Evolutionary conservation across 805 yeast genomes (phyloP).

Genomic region (Kuraishia hungarica): DNA sequence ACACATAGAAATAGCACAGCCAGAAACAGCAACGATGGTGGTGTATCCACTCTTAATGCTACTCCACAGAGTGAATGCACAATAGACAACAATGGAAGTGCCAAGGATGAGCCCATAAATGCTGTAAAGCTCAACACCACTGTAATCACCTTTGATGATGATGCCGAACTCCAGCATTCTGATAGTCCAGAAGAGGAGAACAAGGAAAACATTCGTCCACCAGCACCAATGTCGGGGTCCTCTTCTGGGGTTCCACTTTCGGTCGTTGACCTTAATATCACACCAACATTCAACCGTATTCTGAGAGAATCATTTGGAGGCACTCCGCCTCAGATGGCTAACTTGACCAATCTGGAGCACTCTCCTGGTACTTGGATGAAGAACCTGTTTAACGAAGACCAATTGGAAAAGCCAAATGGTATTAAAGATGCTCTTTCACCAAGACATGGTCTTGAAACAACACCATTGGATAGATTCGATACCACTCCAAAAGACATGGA

Average conservation of each 20-base stretch:
- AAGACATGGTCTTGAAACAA: background rate
- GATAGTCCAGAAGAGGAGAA: slow-evolving; percentile 10
- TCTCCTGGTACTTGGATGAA: slow-evolving; percentile 18
- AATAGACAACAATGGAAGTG: background rate
- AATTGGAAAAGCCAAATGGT: slow-evolving; percentile 12
- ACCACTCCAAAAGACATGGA: slow-evolving; percentile 4
- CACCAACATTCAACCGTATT: slow-evolving; percentile 15
- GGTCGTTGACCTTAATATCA: slow-evolving; percentile 16
- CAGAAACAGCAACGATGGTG: background rate
- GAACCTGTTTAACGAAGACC: slow-evolving; percentile 19
- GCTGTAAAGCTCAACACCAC: slow-evolving; percentile 51
- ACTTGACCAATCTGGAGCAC: slow-evolving; percentile 5
- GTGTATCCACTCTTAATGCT: background rate
- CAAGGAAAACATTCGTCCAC: slow-evolving; percentile 17
- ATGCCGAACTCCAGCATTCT: slow-evolving; percentile 5
- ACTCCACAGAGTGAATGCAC: background rate
- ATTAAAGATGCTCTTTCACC: slow-evolving; percentile 1
- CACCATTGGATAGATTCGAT: slow-evolving; percentile 3
- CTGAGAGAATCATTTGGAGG: slow-evolving; percentile 2
- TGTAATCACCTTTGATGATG: slow-evolving; percentile 41
- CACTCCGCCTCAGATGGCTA: slow-evolving; percentile 8
- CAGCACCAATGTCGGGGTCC: slow-evolving; percentile 8
- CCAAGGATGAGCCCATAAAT: slow-evolving; percentile 25
- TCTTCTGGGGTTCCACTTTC: background rate
- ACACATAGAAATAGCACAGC: slow-evolving; percentile 3